Evolutionary conservation across 208 protist species (phyloP).

Genomic region (Trypanosomatidae sp.): DNA sequence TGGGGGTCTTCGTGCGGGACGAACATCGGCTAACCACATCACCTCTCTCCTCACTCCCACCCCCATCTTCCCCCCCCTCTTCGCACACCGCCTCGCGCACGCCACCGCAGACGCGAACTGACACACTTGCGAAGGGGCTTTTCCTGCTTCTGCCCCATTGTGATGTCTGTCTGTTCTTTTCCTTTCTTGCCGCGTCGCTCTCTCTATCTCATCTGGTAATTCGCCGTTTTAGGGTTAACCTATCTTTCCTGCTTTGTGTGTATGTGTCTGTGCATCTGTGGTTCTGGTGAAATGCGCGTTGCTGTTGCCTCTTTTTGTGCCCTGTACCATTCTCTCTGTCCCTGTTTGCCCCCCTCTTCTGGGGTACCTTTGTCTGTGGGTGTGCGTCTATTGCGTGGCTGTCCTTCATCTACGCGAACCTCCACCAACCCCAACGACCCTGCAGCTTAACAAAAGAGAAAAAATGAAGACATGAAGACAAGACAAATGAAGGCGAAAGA

Average conservation of each 20-base stretch:
- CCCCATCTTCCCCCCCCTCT: neutral
- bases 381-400: neutral
- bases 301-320: neutral
- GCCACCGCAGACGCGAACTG: neutral
- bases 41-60: neutral
- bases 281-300: neutral
- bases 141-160: neutral
- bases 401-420: neutral
- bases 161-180: neutral
- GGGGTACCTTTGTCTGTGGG: neutral
- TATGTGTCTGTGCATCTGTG: neutral
- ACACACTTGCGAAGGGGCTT: neutral
- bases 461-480: neutral
- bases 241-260: neutral
- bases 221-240: neutral
- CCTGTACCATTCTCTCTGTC: slow-evolving; percentile 1
- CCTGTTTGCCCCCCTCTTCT: neutral
- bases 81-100: neutral
- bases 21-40: neutral
- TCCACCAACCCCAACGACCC: neutral
- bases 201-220: neutral
- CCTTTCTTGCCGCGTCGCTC: neutral
- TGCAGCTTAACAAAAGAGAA: neutral
- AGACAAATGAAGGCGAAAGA: slow-evolving; percentile 8
- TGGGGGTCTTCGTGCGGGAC: neutral